These are phyloP conservation scores for Gossypium thurberi DNA, from an alignment of 345 rosid genomes.

Conservation along the genomic window DNA sequence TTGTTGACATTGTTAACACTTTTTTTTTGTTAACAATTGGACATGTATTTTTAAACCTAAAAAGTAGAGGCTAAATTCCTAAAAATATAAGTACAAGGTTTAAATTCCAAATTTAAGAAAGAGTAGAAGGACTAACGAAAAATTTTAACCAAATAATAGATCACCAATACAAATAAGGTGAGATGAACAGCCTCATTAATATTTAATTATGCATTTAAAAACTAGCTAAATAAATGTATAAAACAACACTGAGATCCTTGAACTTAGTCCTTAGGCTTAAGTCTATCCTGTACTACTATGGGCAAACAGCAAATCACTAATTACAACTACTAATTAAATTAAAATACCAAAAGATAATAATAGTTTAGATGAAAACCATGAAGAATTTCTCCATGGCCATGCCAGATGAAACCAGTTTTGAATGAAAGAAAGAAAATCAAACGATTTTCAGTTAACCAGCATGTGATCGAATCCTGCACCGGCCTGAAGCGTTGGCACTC, in stretches of 20 bases:
- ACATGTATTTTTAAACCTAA: too few relatives aligned
- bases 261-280: background rate
- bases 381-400: background rate
- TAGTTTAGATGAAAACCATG: background rate
- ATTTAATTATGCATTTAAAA: background rate
- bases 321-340: background rate
- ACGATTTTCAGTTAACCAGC: slow-evolving; percentile 41
- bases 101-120: too few relatives aligned
- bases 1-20: too few relatives aligned
- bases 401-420: background rate
- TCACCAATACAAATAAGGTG: too few relatives aligned
- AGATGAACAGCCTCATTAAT: background rate
- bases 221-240: background rate
- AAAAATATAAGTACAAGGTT: too few relatives aligned
- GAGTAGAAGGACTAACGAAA: too few relatives aligned
- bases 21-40: too few relatives aligned
- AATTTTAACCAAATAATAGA: too few relatives aligned
- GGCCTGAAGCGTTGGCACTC: slow-evolving; percentile 57
- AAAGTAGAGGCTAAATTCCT: too few relatives aligned
- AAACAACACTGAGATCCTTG: background rate
- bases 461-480: slow-evolving; percentile 79
- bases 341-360: background rate
- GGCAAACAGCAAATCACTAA: background rate
- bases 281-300: background rate
- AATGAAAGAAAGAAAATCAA: background rate